A percentile compares a stretch with the other conserved stretches of the same genome.
Evolutionary conservation across 23 red algal genomes (phyloP).

Genomic region (Gracilaria domingensis): DNA sequence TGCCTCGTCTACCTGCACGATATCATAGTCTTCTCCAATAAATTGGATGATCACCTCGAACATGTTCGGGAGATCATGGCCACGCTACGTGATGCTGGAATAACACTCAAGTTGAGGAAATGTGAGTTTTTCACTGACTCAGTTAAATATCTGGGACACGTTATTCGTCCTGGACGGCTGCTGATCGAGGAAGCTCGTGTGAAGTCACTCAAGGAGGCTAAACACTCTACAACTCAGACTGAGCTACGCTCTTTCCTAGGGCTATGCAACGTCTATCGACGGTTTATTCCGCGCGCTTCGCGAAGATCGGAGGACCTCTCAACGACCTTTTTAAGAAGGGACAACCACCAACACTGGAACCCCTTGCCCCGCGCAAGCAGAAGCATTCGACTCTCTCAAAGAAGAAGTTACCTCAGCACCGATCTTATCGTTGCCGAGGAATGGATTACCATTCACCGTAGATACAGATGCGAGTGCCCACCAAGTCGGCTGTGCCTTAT

Average conservation of each 20-base stretch:
- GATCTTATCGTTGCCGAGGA: slow-evolving; percentile 10
- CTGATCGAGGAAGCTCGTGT: neutral
- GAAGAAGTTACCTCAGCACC: slow-evolving; percentile 4
- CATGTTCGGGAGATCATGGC: slow-evolving; percentile 25
- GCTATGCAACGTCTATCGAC: slow-evolving; percentile 49
- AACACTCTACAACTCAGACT: slow-evolving; percentile 37
- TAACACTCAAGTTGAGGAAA: slow-evolving; percentile 58
- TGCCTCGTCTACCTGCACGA: slow-evolving; percentile 28
- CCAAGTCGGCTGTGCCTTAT: neutral
- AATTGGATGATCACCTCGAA: slow-evolving; percentile 7
- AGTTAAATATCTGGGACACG: slow-evolving; percentile 38
- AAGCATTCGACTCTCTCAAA: neutral
- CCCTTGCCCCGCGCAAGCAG: neutral
- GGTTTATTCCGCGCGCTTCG: slow-evolving; percentile 33
- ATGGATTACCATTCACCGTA: slow-evolving; percentile 15
- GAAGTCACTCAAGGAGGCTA: slow-evolving; percentile 4
- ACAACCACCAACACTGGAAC: neutral
- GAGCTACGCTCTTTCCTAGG: slow-evolving; percentile 40
- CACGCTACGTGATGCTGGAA: neutral
- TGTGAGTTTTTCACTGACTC: neutral
- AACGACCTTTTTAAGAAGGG: slow-evolving; percentile 15
- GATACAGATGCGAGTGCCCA: neutral
- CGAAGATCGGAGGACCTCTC: slow-evolving; percentile 24
- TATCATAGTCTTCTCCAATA: slow-evolving; percentile 35
- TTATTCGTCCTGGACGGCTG: slow-evolving; percentile 42